Base-by-base conservation (phyloP, 2,329 filamentous ascomycete genomes). In the Diaporthe citri region DNA sequence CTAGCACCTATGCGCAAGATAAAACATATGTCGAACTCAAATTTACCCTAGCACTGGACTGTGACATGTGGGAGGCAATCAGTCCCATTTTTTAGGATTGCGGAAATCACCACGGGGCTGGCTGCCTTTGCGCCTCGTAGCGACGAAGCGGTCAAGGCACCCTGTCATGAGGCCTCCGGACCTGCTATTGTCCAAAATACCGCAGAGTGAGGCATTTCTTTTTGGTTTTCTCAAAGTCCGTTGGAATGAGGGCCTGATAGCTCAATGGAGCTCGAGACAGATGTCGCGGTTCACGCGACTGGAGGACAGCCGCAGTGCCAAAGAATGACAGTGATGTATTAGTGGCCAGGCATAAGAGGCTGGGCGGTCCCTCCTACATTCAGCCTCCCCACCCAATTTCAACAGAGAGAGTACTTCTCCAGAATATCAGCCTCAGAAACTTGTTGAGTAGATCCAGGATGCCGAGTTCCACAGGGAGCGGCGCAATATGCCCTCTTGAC, bases 201-300 rank as follows among this genome's bases (percentile, higher is more conserved):
- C 52, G 52, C 52, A 56, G 31, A 31, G 6, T 56, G 52, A 56
- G 52, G 52, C 52, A 56, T 56, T 56, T 52, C n/a, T n/a, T 56
- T 15, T 31, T 56, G 51, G 25, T 1, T 15, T 12, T 28, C n/a
- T 28, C n/a, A 17, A 28, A 2, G 12, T 28, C 12, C n/a, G 9
- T 55, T 13, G 51, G 25, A 25, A 28, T n/a, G 46, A 48, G 46
- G 22, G 20, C 46, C 51, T 28, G 25, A 55, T 55, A 25, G 51
- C 12, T 22, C 7, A 56, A 56, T 34, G 28, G 52, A 31, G 12
- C 15, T 34, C 15, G 52, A 31, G 28, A 8, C 13, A 56, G 46
- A 22, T 56, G 25, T 8, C 13, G 28, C 25, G 1, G 52, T 56
- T 31, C 9, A 17, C 13, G 6, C 15, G 25, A 56, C 25, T 17